These are phyloP conservation scores for Spencermartinsiella ligniputridi DNA, from an alignment of 1,139 yeast species.

Conservation along the genomic window DNA sequence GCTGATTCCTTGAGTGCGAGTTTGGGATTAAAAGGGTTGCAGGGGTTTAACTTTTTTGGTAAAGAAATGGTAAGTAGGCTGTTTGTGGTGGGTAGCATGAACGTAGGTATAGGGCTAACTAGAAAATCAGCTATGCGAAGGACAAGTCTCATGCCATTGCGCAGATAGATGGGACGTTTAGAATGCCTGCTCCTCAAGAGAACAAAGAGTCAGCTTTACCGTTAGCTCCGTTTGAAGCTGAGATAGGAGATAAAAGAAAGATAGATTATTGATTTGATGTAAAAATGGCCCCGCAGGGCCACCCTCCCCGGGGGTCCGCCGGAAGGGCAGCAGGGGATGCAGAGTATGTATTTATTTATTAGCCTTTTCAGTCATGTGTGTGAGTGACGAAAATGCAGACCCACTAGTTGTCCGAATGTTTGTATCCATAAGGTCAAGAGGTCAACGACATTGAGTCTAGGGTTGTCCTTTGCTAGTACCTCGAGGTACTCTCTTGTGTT, in stretches of 20 bases:
- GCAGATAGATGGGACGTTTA: conserved; percentile 31
- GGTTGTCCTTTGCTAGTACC: conserved; percentile 7
- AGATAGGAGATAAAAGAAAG: conserved; percentile 13
- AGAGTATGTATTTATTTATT: no score
- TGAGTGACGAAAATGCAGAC: conserved; percentile 11
- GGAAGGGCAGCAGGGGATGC: no score
- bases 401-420: conserved; percentile 24
- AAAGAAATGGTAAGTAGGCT: conserved; percentile 46
- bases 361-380: neutral
- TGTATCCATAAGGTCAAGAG: conserved; percentile 24
- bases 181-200: conserved; percentile 17
- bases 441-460: neutral
- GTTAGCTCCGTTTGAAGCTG: conserved; percentile 18
- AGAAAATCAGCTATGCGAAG: conserved; percentile 46
- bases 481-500: conserved; percentile 26
- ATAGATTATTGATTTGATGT: conserved; percentile 14
- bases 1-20: conserved; percentile 48
- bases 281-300: no score
- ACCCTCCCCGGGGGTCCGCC: no score
- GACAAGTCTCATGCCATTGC: conserved; percentile 32
- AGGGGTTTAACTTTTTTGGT: conserved; percentile 51
- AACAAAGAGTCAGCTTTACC: conserved; percentile 16
- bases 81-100: neutral
- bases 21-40: conserved; percentile 47
- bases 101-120: no score